These are phyloP conservation scores for Cucumis cinereus DNA, from an alignment of 306 rosid genomes.

Conservation along the genomic window DNA sequence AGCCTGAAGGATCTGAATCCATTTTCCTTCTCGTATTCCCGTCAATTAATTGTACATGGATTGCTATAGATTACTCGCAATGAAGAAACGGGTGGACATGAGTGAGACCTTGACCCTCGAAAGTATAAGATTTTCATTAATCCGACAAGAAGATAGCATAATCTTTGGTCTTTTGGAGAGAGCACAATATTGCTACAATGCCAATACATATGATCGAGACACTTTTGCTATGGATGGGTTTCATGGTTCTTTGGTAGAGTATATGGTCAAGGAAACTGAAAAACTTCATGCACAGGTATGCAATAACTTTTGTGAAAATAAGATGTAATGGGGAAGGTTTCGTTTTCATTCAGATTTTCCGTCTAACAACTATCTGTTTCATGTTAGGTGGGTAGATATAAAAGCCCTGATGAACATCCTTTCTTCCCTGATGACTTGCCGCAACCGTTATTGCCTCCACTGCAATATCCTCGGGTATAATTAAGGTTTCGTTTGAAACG, in stretches of 20 bases:
- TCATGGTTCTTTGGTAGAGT: conserved; percentile 66
- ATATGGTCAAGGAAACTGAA: conserved; percentile 76
- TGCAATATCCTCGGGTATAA: conserved; percentile 73
- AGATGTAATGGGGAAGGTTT: background rate
- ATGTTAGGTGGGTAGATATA: conserved; percentile 72
- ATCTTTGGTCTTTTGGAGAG: conserved; percentile 73
- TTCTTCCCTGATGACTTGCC: conserved; percentile 68
- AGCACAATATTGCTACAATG: conserved; percentile 59
- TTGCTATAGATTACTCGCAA: conserved; percentile 43
- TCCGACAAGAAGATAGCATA: conserved; percentile 90
- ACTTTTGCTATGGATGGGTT: conserved; percentile 64
- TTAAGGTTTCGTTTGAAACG: background rate
- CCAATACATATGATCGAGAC: conserved; percentile 52
- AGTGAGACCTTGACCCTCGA: conserved; percentile 77
- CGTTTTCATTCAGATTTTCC: conserved; percentile 2
- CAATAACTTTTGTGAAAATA: conserved; percentile 3
- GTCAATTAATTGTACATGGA: background rate
- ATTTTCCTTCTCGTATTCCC: conserved; percentile 2
- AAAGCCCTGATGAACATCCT: conserved; percentile 93
- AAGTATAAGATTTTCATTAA: conserved; percentile 48
- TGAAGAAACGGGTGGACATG: conserved; percentile 52
- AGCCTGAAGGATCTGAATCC: background rate
- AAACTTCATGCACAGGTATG: conserved; percentile 77
- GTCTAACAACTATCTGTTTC: conserved; percentile 11
- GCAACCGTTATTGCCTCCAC: conserved; percentile 63